Evolutionary conservation across 2,329 filamentous ascomycete genomes (phyloP), one percentile per base, ranked within the genome.

Genomic region (Verticillium nonalfalfae): DNA sequence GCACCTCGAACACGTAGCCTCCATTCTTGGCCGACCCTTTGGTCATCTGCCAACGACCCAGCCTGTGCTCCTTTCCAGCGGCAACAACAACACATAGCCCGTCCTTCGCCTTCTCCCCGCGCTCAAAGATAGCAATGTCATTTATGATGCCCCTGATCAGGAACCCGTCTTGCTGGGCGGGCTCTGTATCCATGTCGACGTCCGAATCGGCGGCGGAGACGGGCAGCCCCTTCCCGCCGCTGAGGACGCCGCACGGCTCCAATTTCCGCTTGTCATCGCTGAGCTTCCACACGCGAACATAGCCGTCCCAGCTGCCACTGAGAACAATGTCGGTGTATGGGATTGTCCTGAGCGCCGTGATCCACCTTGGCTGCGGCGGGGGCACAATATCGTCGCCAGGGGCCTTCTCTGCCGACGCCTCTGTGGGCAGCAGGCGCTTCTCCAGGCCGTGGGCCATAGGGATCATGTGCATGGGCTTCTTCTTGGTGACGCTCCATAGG

Each of bases 271-370:
- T 95, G 73, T 97, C 94, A 52, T 91, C 86, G 59, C 87, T 90
- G 21, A 99, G 81, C 63, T 84, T 87, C 95, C 95, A 99, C 5
- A 89, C 89, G 58, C 94, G 83, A 62, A 99, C 82, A 74, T 85
- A 87, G 2, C 95, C 95, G 72, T 96, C 95, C 93, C 94, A 99
- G 75, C 92, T 97, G 36, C 94, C 95, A 66, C 88, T 96, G 58
- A 99, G 80, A 61, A 99, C 86, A 58, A 97, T 79, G 70, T 99
- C 93, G 5, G 92, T 94, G 73, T 93, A 97, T 0, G 95, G 94
- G 57, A 99, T 83, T 0, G 91, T 90, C 57, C 88, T 82, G 54
- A 99, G 79, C 6, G 94, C 93, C 1, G 95, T 99, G 73, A 99
- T 95, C 83, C 90, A 96, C 71, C 94, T 84, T 4, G 95, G 91